A percentile compares a stretch with the other conserved stretches of the same genome.
phyloP scores from a whole-genome alignment of 257 asterid genomes.

The Marsdenia floribunda region DNA sequence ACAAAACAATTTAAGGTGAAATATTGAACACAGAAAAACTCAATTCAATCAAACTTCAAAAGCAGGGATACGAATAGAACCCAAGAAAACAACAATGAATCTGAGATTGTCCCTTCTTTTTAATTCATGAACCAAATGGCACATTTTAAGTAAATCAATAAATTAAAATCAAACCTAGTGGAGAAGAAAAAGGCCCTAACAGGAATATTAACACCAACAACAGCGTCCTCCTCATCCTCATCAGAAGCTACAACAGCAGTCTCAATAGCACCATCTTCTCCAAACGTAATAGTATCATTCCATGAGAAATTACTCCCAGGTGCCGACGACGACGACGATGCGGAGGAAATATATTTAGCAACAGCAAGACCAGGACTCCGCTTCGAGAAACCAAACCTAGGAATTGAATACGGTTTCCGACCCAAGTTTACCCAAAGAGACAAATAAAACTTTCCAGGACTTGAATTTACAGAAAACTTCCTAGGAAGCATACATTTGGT shows the following conservation, averaged over 20 bases:
- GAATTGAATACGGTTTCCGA: not conserved
- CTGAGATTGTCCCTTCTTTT: not conserved
- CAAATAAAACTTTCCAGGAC: not conserved
- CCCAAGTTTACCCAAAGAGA: slow-evolving; percentile 18
- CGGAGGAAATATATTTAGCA: slow-evolving; percentile 44
- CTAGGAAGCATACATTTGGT: not conserved
- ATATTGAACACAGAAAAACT: not conserved
- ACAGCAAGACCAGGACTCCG: slow-evolving; percentile 25
- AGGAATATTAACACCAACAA: slow-evolving; percentile 44
- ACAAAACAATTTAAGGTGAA: not conserved
- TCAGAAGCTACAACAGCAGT: slow-evolving; percentile 18
- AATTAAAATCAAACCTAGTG: slow-evolving; percentile 51
- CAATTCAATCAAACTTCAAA: not conserved
- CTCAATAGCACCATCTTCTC: slow-evolving; percentile 21
- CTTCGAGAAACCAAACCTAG: slow-evolving; percentile 16
- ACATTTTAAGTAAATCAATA: not conserved
- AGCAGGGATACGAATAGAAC: not conserved
- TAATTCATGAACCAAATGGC: not conserved
- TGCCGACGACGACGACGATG: slow-evolving; percentile 50
- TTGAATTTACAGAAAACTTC: slow-evolving; percentile 7
- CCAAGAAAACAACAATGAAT: not conserved
- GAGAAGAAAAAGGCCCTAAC: slow-evolving; percentile 94
- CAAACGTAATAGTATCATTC: slow-evolving; percentile 40
- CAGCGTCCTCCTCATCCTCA: slow-evolving; percentile 31
- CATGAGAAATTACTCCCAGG: slow-evolving; percentile 38